Evolutionary conservation across 192 early-diverging fungal species (phyloP).

Genomic region (Coemansia erecta): DNA sequence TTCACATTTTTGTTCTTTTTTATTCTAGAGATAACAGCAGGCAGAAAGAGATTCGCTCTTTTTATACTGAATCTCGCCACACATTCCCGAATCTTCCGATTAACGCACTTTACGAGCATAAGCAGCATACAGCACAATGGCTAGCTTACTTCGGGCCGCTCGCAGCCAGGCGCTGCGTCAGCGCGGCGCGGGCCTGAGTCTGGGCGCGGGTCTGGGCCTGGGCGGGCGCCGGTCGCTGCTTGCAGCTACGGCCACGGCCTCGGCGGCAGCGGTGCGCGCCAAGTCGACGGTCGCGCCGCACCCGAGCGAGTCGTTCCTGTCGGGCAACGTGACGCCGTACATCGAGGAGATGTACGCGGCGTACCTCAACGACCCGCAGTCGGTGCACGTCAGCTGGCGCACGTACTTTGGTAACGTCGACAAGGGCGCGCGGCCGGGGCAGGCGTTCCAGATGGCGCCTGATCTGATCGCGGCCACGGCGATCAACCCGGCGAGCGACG

Average conservation of each 20-base stretch:
- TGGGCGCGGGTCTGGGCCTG: conserved; percentile 13
- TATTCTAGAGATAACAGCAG: not conserved
- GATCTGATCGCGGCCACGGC: conserved; percentile 71
- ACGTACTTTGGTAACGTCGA: conserved; percentile 88
- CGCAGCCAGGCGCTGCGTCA: conserved; percentile 50
- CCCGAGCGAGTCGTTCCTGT: conserved; percentile 79
- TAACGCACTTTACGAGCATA: not conserved
- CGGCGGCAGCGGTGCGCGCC: conserved; percentile 13
- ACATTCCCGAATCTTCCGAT: not conserved
- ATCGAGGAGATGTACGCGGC: conserved; percentile 96
- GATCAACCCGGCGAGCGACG: conserved; percentile 57
- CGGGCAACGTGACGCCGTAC: conserved; percentile 80
- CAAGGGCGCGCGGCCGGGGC: conserved; percentile 59
- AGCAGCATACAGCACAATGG: conserved; percentile 20
- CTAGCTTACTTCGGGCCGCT: conserved; percentile 50
- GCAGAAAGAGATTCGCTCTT: not conserved
- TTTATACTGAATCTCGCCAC: not conserved
- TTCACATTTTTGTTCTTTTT: conserved; percentile 8
- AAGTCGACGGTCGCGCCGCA: conserved; percentile 50
- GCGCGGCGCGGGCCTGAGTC: conserved; percentile 18
- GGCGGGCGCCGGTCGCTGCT: conserved; percentile 16
- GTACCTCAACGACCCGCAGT: conserved; percentile 84
- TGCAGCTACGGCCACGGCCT: conserved; percentile 2
- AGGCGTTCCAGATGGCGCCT: conserved; percentile 81
- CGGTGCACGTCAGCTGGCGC: conserved; percentile 96